These are phyloP conservation scores for Epipyxis sp. DNA, from an alignment of 108 stramenopile genomes.

Conservation along the genomic window DNA sequence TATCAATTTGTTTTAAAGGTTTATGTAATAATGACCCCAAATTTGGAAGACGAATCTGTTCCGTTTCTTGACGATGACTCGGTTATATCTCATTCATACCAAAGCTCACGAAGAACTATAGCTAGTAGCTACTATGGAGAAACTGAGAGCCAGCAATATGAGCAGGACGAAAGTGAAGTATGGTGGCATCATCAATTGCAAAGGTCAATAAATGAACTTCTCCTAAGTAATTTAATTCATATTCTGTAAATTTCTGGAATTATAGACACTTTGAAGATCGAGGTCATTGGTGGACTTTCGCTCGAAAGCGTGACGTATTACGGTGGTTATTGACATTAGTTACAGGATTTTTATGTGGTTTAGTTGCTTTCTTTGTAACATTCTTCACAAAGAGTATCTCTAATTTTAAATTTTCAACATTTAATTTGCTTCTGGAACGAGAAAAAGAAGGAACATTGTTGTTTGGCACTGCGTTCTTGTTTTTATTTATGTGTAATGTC, in stretches of 20 bases:
- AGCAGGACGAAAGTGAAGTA: slow-evolving; percentile 26
- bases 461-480: slow-evolving; percentile 55
- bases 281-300: slow-evolving; percentile 30
- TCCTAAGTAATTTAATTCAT: neutral
- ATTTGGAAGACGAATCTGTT: too few species aligned
- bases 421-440: neutral
- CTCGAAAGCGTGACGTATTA: neutral
- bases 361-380: neutral
- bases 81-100: too few species aligned
- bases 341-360: neutral
- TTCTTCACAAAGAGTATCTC: neutral
- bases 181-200: slow-evolving; percentile 33
- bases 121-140: neutral
- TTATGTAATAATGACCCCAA: too few species aligned
- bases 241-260: neutral
- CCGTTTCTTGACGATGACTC: too few species aligned
- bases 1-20: too few species aligned
- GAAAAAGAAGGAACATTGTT: neutral
- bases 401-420: neutral
- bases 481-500: slow-evolving; percentile 71
- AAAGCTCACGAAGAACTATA: too few species aligned
- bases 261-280: slow-evolving; percentile 19
- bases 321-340: neutral
- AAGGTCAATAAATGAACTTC: neutral
- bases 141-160: slow-evolving; percentile 20